Conservation (phyloP, 1,284 basidiomycete species). For the Sporisorium iseilematis-ciliati region DNA sequence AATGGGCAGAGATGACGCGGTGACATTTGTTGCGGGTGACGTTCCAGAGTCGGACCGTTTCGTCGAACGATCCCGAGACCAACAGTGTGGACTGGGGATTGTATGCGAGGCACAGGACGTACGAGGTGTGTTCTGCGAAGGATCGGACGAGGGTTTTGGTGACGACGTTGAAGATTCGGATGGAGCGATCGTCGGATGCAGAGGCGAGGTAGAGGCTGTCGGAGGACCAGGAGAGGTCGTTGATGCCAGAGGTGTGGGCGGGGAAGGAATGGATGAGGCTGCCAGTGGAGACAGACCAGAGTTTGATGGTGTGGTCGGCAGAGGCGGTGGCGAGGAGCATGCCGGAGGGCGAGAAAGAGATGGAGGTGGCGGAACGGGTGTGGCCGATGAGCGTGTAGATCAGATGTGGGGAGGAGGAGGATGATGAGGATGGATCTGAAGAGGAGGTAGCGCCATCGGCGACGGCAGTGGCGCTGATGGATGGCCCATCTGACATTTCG, state of each 20-base stretch:
- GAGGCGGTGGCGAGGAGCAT: conserved; percentile 65
- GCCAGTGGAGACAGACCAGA: conserved; percentile 56
- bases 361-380: conserved; percentile 70
- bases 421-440: neutral
- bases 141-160: conserved; percentile 34
- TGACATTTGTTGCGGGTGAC: conserved; percentile 75
- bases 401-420: conserved; percentile 25
- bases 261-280: conserved; percentile 42
- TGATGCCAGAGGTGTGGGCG: conserved; percentile 54
- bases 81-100: conserved; percentile 88
- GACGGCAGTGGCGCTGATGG: neutral
- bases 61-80: conserved; percentile 92
- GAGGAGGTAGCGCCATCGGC: neutral
- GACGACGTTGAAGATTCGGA: conserved; percentile 54
- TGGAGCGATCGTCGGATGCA: conserved; percentile 59
- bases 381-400: conserved; percentile 71
- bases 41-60: conserved; percentile 95
- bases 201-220: conserved; percentile 59
- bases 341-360: conserved; percentile 72
- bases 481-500: conserved; percentile 2
- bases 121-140: conserved; percentile 87
- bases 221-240: conserved; percentile 61
- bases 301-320: conserved; percentile 70
- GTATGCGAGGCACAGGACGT: conserved; percentile 91
- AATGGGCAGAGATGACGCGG: conserved; percentile 81